A percentile compares a stretch with the other conserved stretches of the same genome.
Evolutionary conservation across 2,329 filamentous ascomycete genomes (phyloP).

Genomic region (Ramichloridium luteum): DNA sequence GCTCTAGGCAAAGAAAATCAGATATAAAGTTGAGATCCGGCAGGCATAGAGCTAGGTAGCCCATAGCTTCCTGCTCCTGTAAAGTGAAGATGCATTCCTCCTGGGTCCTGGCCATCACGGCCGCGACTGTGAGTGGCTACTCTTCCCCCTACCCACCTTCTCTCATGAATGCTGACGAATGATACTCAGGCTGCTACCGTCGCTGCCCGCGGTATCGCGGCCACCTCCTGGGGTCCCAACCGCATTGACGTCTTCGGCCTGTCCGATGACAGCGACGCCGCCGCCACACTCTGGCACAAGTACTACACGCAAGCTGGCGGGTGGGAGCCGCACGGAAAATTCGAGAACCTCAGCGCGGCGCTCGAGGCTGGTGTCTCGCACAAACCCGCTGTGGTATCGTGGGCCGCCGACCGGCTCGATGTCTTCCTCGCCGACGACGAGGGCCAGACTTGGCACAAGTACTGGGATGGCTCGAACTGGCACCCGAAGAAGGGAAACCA

Average conservation of each 20-base stretch:
- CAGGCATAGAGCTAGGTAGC: no score
- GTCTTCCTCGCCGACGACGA: background rate
- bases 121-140: no score
- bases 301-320: conserved; percentile 3
- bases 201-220: no score
- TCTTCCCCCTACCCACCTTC: no score
- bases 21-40: no score
- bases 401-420: conserved; percentile 1
- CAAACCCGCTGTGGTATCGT: conserved; percentile 1
- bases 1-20: no score
- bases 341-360: conserved; percentile 1
- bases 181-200: no score
- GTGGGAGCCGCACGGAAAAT: conserved; percentile 1
- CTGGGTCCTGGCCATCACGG: no score
- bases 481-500: background rate
- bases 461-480: conserved; percentile 2
- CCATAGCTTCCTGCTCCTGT: no score
- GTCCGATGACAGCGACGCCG: background rate
- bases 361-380: no score
- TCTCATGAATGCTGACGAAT: no score
- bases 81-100: no score
- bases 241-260: conserved; percentile 2
- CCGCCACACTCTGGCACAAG: background rate
- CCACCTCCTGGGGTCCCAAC: background rate
- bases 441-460: background rate